A percentile compares a stretch with the other conserved stretches of the same genome.
These are phyloP conservation scores for Graphilbum ipis-grandicollis DNA, from an alignment of 2,329 filamentous ascomycete species.

Conservation along the genomic window DNA sequence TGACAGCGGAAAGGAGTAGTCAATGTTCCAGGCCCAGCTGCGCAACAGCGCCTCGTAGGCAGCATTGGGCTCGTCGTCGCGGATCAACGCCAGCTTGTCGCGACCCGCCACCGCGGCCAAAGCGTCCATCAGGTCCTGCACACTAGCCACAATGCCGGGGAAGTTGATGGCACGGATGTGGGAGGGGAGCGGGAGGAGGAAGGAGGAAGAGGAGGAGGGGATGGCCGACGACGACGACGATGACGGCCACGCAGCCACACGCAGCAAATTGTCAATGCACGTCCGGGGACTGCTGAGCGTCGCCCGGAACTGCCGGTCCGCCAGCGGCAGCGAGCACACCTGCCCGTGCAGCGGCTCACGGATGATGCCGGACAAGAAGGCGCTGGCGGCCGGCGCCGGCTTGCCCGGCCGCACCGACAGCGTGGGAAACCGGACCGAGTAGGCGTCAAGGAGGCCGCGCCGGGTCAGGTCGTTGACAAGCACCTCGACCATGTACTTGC, in stretches of 20 bases:
- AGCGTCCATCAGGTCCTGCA: conserved; percentile 44
- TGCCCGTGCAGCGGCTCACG: conserved; percentile 41
- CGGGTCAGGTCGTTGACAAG: conserved; percentile 47
- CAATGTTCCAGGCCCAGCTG: conserved; percentile 41
- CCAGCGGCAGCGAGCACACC: conserved; percentile 33
- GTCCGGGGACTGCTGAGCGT: conserved; percentile 37
- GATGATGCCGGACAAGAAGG: conserved; percentile 46
- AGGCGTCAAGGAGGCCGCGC: conserved; percentile 38
- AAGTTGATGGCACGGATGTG: conserved; percentile 38
- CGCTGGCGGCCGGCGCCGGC: conserved; percentile 43
- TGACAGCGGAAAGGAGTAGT: conserved; percentile 29
- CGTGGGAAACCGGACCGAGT: conserved; percentile 41
- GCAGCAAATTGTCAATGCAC: conserved; percentile 33
- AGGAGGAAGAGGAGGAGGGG: too few relatives aligned
- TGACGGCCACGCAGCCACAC: conserved; percentile 22
- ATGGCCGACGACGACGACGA: too few relatives aligned
- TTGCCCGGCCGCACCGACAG: conserved; percentile 42
- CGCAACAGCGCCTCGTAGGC: conserved; percentile 38
- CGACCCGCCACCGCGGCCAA: conserved; percentile 36
- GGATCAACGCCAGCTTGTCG: conserved; percentile 32
- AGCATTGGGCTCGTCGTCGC: conserved; percentile 38
- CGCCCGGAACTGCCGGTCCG: conserved; percentile 29
- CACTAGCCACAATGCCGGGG: conserved; percentile 36
- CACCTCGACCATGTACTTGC: conserved; percentile 45
- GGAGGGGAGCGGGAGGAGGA: conserved; percentile 21